Evolutionary conservation across 1,284 basidiomycete species (phyloP).

Genomic region (Marasmius tenuissimus): DNA sequence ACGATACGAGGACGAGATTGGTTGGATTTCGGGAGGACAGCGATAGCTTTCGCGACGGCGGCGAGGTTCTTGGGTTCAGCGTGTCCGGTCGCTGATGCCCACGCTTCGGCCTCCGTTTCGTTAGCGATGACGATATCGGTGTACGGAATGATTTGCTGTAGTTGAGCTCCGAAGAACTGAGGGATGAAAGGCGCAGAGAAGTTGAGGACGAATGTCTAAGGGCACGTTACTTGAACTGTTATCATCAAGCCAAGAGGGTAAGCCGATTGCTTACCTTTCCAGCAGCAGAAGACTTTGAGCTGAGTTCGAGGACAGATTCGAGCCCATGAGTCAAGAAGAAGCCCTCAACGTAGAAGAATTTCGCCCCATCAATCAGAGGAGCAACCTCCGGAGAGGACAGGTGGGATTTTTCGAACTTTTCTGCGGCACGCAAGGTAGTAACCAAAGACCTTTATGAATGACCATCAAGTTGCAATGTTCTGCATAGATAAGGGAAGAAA

Average conservation of each 20-base stretch:
- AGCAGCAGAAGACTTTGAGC: slow-evolving; percentile 76
- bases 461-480: slow-evolving; percentile 2
- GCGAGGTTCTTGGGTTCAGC: slow-evolving; percentile 63
- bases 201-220: slow-evolving; percentile 86
- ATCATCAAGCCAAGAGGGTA: background rate
- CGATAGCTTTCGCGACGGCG: slow-evolving; percentile 74
- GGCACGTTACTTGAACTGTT: slow-evolving; percentile 4
- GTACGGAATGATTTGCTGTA: slow-evolving; percentile 80
- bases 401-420: slow-evolving; percentile 84
- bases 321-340: slow-evolving; percentile 97
- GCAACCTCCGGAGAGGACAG: slow-evolving; percentile 79
- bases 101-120: slow-evolving; percentile 91
- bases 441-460: slow-evolving; percentile 72
- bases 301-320: slow-evolving; percentile 74
- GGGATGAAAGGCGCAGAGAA: slow-evolving; percentile 97
- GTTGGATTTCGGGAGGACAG: slow-evolving; percentile 70
- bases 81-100: slow-evolving; percentile 68
- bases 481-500: background rate
- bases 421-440: slow-evolving; percentile 88
- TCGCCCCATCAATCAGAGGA: slow-evolving; percentile 77
- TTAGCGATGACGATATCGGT: slow-evolving; percentile 91
- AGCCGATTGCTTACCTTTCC: slow-evolving; percentile 63
- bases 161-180: slow-evolving; percentile 88
- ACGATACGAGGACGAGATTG: slow-evolving; percentile 77
- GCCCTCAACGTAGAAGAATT: slow-evolving; percentile 93